Conservation (phyloP, 805 yeast genomes). For the Lipomyces yamanashiensis region DNA sequence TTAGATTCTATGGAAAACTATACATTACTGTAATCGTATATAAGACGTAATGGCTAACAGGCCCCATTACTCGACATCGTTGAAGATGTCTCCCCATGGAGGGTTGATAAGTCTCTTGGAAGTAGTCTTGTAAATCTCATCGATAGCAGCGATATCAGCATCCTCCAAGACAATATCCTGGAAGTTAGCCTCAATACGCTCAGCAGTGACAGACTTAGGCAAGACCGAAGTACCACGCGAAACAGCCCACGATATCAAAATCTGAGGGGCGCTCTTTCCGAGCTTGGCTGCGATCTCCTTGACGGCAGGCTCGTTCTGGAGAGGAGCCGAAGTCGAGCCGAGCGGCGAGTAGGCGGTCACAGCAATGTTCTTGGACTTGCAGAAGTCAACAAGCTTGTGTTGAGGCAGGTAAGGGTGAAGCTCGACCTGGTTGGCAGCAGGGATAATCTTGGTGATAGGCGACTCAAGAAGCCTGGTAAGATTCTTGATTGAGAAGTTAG, state of each 20-base stretch:
- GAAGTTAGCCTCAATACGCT: conserved; percentile 57
- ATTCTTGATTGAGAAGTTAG: conserved; percentile 60
- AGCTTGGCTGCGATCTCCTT: conserved; percentile 62
- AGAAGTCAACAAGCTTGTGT: conserved; percentile 58
- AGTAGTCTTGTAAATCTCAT: conserved; percentile 32
- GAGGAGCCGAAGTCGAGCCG: conserved; percentile 52
- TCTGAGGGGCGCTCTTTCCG: conserved; percentile 54
- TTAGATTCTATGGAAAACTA: too few relatives aligned
- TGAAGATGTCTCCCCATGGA: conserved; percentile 36
- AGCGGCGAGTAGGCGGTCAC: conserved; percentile 81
- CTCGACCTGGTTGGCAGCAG: conserved; percentile 79
- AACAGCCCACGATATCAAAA: conserved; percentile 62
- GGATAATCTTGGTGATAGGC: conserved; percentile 52
- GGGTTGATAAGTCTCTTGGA: conserved; percentile 32
- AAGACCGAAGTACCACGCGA: conserved; percentile 63
- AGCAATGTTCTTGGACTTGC: conserved; percentile 57
- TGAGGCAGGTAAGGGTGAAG: conserved; percentile 77
- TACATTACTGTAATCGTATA: too few relatives aligned
- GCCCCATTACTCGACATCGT: conserved; percentile 29
- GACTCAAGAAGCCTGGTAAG: conserved; percentile 31
- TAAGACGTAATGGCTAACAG: background rate
- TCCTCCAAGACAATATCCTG: conserved; percentile 49
- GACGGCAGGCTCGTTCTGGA: conserved; percentile 54
- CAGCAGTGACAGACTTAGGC: conserved; percentile 73
- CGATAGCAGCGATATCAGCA: conserved; percentile 51